Evolutionary conservation across 176 grass and related monocot genomes (phyloP).

Genomic region (Hordeum marinum): DNA sequence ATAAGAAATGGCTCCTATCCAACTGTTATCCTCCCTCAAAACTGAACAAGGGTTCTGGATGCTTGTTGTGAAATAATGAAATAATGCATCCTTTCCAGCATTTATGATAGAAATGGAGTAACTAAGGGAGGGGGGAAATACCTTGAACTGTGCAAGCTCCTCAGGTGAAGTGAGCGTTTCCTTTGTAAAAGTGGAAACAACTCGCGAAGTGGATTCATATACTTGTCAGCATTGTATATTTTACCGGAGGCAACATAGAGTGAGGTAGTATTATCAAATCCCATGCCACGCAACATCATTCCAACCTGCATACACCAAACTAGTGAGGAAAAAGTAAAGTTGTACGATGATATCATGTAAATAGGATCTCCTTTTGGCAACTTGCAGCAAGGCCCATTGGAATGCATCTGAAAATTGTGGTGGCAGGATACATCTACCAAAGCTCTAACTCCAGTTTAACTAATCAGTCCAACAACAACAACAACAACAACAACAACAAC

Average conservation of each 20-base stretch:
- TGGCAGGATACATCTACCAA: neutral
- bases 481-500: no score
- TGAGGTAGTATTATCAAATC: slow-evolving; percentile 72
- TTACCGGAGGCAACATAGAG: slow-evolving; percentile 85
- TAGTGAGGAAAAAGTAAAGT: neutral
- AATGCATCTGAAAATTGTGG: neutral
- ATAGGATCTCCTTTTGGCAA: neutral
- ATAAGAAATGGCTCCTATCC: neutral
- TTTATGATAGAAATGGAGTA: neutral
- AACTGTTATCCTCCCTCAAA: neutral
- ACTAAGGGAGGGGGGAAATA: neutral
- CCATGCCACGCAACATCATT: slow-evolving; percentile 98
- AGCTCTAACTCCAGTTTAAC: neutral
- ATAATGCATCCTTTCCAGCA: neutral
- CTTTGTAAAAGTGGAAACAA: slow-evolving; percentile 89
- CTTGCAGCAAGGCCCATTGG: neutral
- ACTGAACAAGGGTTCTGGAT: neutral
- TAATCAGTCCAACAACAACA: neutral
- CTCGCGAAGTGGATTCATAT: slow-evolving; percentile 67
- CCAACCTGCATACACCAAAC: slow-evolving; percentile 62
- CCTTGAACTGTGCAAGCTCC: slow-evolving; percentile 76
- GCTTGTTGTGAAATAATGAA: neutral
- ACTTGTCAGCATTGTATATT: slow-evolving; percentile 71
- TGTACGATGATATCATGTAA: neutral
- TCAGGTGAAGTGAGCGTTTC: slow-evolving; percentile 58